Base-by-base conservation (phyloP, 2,329 filamentous ascomycete species). In the Colletotrichum trifolii region DNA sequence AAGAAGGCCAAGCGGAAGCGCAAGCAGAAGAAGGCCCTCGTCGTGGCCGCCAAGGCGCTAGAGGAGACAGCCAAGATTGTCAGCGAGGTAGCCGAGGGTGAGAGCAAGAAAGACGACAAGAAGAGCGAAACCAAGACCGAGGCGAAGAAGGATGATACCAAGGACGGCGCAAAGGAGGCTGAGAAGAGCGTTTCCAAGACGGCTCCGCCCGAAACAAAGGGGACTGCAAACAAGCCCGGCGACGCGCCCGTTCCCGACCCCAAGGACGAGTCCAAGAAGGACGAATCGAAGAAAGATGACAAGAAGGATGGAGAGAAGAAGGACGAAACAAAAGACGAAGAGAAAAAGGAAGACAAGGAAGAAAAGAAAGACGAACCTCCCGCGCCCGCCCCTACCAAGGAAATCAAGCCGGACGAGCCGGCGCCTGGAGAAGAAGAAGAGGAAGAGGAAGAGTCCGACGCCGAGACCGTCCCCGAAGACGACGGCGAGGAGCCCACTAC, bases 1-100 rank as follows among this genome's bases (percentile, higher is more conserved):
- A 69, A 67, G 8, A 72, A 67, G 64, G 69, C 61, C 13, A 69
- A 71, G 48, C 72, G 70, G 55, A 73, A 72, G 66, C 47, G 54
- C 42, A 67, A 48, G 65, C 52, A 60, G 54, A 55, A 45, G 33
- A 65, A 56, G 53, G 65, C 67, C 4, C 25, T 67, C 25, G 40
- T 12, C 4, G 15, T 55, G 11, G 69, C 55, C 6, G 62, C 49
- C 36, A 63, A 68, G 54, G 60, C 67, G 17, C 54, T 69, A 3
- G 59, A 69, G n/a, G 66, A 68, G 39, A 70, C 64, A 1, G 68
- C 69, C 33, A 71, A 70, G 39, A 66, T 69, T 6, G 47, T 68
- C 13, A 54, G 56, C 3, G 65, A 67, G 3, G 35, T 55, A 10
- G 56, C 60, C n/a, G 65, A 60, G 15, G 52, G 17, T 6, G 52